Base-by-base conservation (phyloP, 352 stramenopile genomes). In the Phytophthora podocarpi region DNA sequence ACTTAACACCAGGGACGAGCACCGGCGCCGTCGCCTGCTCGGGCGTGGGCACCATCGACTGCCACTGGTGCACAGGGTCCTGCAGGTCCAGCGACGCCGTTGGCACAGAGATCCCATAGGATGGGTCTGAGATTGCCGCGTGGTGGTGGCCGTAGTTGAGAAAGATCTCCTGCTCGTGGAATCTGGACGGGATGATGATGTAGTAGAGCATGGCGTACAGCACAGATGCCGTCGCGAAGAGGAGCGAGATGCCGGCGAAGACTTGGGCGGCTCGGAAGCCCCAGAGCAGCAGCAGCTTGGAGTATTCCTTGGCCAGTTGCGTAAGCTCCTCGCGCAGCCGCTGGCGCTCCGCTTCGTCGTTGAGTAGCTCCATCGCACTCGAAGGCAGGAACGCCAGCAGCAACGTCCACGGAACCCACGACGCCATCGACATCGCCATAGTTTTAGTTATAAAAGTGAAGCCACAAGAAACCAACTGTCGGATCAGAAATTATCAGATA, bases 141-240 rank as follows among this genome's bases (percentile, higher is more conserved):
- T 92, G 85, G 46, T 49, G 67, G 10, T 58, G 45, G 23, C 85
- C 85, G 23, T 94, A 94, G 67, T 94, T 56, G 32, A 94, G 88
- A 55, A 87, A 85, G 28, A 90, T 70, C 15, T 90, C 68, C 37
- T 91, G 85, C 47, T 94, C 82, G 48, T 91, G 82, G 42, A 89
- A 80, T 18, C 84, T 73, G 46, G 82, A 82, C 11, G 85, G 85
- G 57, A 95, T 93, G 28, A 95, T 62, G 18, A 91, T 40, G 57
- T 86, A 89, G 77, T 95, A 95, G 9, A 95, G 54, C 47, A 84
- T 24, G 5, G 56, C 70, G 52, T 95, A 95, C 37, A 95, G 61
- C 42, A 89, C 24, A 3, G 83, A 80, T 21, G 85, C 85, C 13
- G 69, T 75, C 13, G 45, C 63, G 28, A 95, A 72, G 20, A 95